Conservation (phyloP, 768 basidiomycete genomes). For the Leucocoprinus sp. region DNA sequence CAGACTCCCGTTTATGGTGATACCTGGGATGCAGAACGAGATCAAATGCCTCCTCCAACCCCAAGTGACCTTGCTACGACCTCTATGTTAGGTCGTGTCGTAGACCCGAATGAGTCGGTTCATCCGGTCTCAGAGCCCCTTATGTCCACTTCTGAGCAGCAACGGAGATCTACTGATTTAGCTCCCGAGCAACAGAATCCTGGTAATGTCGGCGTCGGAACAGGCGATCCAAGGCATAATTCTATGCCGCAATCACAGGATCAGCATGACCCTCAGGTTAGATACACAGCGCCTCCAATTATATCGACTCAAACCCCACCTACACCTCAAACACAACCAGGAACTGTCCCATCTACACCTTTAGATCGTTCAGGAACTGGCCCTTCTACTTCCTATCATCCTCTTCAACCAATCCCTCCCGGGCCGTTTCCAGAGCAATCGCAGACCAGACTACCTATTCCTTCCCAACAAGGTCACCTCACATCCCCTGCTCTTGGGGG, state of each 20-base stretch:
- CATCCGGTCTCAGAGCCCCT: background rate
- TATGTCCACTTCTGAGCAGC: background rate
- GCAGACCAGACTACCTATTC: background rate
- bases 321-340: background rate
- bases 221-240: constrained; percentile 1
- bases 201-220: background rate
- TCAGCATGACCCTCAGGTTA: background rate
- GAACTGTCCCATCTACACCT: background rate
- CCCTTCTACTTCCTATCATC: background rate
- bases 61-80: constrained; percentile 1
- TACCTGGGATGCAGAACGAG: constrained; percentile 8
- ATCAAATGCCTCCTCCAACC: constrained; percentile 9
- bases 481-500: too few species aligned
- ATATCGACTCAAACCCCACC: background rate
- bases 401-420: background rate
- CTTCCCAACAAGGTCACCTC: background rate
- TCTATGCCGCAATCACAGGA: background rate
- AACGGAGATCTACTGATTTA: background rate
- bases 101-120: background rate
- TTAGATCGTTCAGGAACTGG: background rate
- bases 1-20: constrained; percentile 6
- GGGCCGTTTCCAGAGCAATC: background rate
- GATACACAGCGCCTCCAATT: background rate
- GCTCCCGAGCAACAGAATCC: background rate
- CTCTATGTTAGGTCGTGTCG: background rate